Evolutionary conservation across 2,329 filamentous ascomycete genomes (phyloP), one percentile per base, ranked within the genome.

Genomic region (Calonectria multiphialidica): DNA sequence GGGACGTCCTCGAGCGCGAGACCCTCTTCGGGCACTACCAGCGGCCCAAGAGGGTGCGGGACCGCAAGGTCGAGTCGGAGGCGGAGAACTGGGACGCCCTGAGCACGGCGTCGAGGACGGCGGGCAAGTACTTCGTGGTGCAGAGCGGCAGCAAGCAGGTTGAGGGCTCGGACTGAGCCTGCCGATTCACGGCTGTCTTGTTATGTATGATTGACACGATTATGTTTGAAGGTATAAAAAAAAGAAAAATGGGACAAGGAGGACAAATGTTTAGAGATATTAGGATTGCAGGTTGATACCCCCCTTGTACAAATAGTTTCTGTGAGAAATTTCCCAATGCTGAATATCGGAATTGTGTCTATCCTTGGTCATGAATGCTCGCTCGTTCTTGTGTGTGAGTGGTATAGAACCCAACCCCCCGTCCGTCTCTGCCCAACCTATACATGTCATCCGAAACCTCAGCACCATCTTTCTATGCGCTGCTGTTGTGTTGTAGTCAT

Each of bases 101-200:
- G 59, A 88, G 87, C 1, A 89, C 89, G 66, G 94, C 94, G 0
- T 87, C 89, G 18, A 90, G 89, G 78, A 95, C 87, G 66, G 89
- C 89, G 5, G 94, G 94, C 16, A 90, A 88, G 75, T 97, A 93
- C 79, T 96, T 97, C 77, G 91, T 96, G 9, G 95, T 97, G 2
- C 90, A 94, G 74, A 92, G 89, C 75, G 88, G 87, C 40, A 88
- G 87, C 74, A 82, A 83, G 68, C 75, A 78, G 23, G 75, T 76
- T 45, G 77, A 80, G 49, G 70, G 72, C n/a, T 68, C 61, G 35
- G 74, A 74, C 16, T 76, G 59, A 77, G 37, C n/a, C 23, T 10
- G 5, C 23, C 21, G 9, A 25, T 10, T n/a, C 10, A 3, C 18
- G n/a, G 4, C 15, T 5, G 21, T 13, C 28, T 15, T 33, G 18